These are phyloP conservation scores for Beauveria scarabaeidicola DNA, from an alignment of 2,329 filamentous ascomycete species.

Conservation along the genomic window DNA sequence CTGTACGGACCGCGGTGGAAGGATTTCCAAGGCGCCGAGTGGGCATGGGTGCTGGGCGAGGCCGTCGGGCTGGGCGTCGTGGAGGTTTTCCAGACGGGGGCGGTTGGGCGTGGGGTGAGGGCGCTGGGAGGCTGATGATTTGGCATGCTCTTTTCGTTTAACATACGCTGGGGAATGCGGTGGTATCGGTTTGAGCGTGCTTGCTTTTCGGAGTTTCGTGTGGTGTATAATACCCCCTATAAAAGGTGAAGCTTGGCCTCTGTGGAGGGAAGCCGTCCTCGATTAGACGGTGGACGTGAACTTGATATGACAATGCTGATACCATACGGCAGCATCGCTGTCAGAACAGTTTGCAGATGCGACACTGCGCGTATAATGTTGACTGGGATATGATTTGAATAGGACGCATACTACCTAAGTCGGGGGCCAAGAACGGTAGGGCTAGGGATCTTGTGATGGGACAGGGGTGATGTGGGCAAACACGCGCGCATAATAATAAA, in stretches of 20 bases:
- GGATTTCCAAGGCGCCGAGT: conserved; percentile 58
- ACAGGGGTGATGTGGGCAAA: not conserved
- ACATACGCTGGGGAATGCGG: not conserved
- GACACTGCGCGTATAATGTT: not conserved
- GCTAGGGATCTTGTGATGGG: not conserved
- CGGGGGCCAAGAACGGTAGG: too few species aligned
- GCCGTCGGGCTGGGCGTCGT: conserved; percentile 61
- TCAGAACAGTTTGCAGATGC: not conserved
- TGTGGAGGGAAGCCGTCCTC: not conserved
- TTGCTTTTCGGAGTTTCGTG: not conserved
- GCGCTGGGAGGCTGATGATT: conserved; percentile 23
- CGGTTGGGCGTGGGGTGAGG: conserved; percentile 60
- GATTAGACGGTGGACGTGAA: not conserved
- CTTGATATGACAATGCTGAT: too few species aligned
- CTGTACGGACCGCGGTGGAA: conserved; percentile 46
- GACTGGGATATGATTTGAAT: not conserved
- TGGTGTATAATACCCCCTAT: conserved; percentile 7
- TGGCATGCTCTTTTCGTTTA: not conserved
- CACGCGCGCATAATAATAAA: not conserved
- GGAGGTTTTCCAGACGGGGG: conserved; percentile 67
- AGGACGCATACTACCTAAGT: not conserved
- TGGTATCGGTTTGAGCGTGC: not conserved
- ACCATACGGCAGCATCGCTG: not conserved
- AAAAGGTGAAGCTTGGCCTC: not conserved
- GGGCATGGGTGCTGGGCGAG: conserved; percentile 64